Conservation (phyloP, 2,329 filamentous ascomycete species). For the Myriosclerotinia duriaeana region DNA sequence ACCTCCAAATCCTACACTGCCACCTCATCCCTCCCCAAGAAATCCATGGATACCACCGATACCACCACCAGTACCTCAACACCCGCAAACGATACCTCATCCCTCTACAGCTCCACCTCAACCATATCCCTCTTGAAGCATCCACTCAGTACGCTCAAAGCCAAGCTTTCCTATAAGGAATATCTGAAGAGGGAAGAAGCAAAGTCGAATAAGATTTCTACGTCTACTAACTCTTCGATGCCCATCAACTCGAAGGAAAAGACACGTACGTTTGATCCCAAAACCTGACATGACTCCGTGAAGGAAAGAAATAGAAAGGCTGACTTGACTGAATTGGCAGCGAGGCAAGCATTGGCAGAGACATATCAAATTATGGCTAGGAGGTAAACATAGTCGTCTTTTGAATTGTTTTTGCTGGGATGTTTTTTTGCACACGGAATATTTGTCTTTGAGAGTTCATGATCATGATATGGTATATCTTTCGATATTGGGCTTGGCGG, state of each 20-base stretch:
- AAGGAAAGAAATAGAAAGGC: not conserved
- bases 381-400: conserved; percentile 23
- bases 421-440: not conserved
- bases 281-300: not conserved
- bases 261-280: conserved; percentile 10
- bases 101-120: conserved; percentile 34
- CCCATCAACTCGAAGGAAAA: not conserved
- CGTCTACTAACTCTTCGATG: not conserved
- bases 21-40: not conserved
- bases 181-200: not conserved
- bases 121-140: conserved; percentile 34
- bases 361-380: conserved; percentile 30
- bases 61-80: conserved; percentile 3
- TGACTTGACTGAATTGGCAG: not conserved
- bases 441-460: not conserved
- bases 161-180: not conserved
- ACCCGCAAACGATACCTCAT: conserved; percentile 28
- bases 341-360: conserved; percentile 12
- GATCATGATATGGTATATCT: not conserved
- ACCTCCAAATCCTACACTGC: conserved; percentile 26
- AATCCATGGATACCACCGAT: conserved; percentile 2
- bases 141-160: conserved; percentile 5
- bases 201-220: not conserved
- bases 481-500: not conserved
- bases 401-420: not conserved